Conservation (phyloP, 164 flowering plant genomes). For the Akebia trifoliata region DNA sequence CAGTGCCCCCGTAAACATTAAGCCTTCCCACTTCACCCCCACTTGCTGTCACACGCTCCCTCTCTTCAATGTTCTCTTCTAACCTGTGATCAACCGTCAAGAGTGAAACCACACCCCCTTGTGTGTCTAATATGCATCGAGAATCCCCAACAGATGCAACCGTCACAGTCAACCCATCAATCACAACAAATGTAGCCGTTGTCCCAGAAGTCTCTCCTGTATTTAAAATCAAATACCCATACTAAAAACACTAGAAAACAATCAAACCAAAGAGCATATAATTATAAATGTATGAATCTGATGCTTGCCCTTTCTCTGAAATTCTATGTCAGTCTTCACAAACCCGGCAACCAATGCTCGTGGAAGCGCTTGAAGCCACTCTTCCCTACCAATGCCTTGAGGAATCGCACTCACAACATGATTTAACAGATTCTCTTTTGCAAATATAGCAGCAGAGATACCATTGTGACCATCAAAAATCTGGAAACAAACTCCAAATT, state of each 20-base stretch:
- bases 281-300: not conserved
- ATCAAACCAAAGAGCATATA: not conserved
- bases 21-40: constrained; percentile 95
- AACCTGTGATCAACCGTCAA: constrained; percentile 89
- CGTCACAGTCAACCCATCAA: constrained; percentile 85
- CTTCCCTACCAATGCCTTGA: constrained; percentile 63
- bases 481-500: constrained; percentile 36
- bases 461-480: constrained; percentile 99
- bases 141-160: constrained; percentile 95
- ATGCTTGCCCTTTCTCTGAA: constrained; percentile 74
- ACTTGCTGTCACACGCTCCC: constrained; percentile 88
- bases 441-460: constrained; percentile 82
- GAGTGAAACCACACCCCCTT: constrained; percentile 69
- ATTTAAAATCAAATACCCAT: not conserved
- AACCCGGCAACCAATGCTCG: constrained; percentile 91
- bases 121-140: constrained; percentile 80
- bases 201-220: constrained; percentile 91
- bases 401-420: constrained; percentile 93
- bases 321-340: constrained; percentile 95
- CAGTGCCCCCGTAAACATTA: constrained; percentile 70
- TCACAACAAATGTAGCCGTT: constrained; percentile 80
- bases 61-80: constrained; percentile 85
- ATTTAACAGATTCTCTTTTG: constrained; percentile 72
- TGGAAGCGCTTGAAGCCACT: constrained; percentile 96
- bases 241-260: constrained; percentile 10